Evolutionary conservation across 345 rosid genomes (phyloP), one percentile per base, ranked within the genome.

Genomic region (Acer negundo): DNA sequence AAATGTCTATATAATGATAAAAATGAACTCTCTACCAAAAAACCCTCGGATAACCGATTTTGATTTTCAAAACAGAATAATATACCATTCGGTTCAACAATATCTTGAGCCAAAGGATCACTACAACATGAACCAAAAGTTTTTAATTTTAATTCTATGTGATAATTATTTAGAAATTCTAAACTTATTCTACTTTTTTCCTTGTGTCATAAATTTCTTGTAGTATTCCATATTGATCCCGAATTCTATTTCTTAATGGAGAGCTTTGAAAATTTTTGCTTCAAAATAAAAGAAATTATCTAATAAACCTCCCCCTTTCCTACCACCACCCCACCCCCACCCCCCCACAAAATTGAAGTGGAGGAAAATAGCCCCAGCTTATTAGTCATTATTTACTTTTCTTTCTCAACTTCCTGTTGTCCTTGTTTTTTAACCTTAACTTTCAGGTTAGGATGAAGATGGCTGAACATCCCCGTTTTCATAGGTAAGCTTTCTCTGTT

Each of bases 381-480:
- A 58, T 12, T 56, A 72, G 67, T 62, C 8, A 15, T 42, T 40
- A 13, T 10, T 17, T 44, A 17, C 12, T 12, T 64, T 31, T n/a
- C n/a, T 46, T 7, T 64, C 70, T 28, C 22, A 66, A 72, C 71
- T 63, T 65, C 23, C 28, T 20, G 16, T 69, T 67, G 59, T 80
- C 17, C 20, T 26, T 16, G 1, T 67, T 85, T 62, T 58, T 20
- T 2, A 53, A 20, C 10, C 38, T 53, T 19, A 5, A 24, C 67
- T 77, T 85, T 78, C 89, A 95, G 98, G 87, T 92, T 44, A 87
- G 90, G 84, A 87, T 86, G 87, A 92, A 82, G 93, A 92, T 90
- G 97, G 49, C 83, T 64, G 89, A 84, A 70, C 89, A 87, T 85
- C 86, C 89, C 42, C 86, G 74, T 76, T 70, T 85, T 77, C 97